phyloP scores from a whole-genome alignment of 768 basidiomycete genomes.

The Leccinellum rugosiceps region DNA sequence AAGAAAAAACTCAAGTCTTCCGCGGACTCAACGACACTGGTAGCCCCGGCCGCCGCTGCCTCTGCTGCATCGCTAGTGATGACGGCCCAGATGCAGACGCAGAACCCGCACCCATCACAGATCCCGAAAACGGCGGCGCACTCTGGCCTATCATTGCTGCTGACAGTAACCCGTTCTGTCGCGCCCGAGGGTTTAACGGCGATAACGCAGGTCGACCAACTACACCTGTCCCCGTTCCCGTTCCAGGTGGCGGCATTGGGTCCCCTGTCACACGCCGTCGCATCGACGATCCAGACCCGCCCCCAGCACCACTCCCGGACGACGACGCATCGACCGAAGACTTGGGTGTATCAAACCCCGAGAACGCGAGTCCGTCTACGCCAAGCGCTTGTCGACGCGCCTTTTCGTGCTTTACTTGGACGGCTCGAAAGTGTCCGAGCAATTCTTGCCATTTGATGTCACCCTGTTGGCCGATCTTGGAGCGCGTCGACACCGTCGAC shows the following conservation, averaged over 20 bases:
- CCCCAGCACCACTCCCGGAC: conserved; percentile 3
- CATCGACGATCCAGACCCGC: conserved; percentile 41
- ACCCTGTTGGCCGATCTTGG: conserved; percentile 68
- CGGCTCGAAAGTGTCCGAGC: conserved; percentile 83
- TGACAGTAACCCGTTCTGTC: conserved; percentile 44
- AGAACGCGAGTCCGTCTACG: conserved; percentile 54
- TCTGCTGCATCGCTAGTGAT: conserved; percentile 33
- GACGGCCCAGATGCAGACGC: background rate
- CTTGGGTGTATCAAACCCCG: conserved; percentile 36
- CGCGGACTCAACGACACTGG: conserved; percentile 39
- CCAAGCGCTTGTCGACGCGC: conserved; percentile 75
- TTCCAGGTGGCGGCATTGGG: conserved; percentile 23
- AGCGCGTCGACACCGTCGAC: conserved; percentile 49
- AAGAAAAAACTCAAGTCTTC: conserved; percentile 9
- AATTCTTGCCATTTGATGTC: conserved; percentile 99
- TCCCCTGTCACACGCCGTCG: conserved; percentile 63
- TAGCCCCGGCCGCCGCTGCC: conserved; percentile 37
- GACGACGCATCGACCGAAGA: conserved; percentile 18
- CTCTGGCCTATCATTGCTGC: conserved; percentile 37
- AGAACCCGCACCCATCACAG: conserved; percentile 11
- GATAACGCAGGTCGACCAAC: conserved; percentile 49
- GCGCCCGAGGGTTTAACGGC: conserved; percentile 70
- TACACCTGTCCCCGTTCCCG: conserved; percentile 13
- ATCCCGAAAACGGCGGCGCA: conserved; percentile 28
- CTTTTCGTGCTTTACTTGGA: conserved; percentile 91